Base-by-base conservation (phyloP, 495 filamentous ascomycete genomes). In the Patellaria atrata region DNA sequence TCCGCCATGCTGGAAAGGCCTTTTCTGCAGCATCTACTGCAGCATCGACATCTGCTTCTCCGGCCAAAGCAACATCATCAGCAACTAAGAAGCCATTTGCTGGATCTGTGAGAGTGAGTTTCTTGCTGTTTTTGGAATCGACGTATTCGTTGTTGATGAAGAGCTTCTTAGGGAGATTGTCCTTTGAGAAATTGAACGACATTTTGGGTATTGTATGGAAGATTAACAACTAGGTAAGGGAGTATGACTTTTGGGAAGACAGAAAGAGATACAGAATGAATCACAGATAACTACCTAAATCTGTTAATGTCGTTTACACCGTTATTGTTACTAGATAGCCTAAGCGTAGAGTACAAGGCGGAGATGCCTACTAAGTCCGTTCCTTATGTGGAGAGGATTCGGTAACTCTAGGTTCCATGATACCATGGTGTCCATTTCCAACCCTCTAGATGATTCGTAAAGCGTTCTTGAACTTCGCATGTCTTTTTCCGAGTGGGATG, bases 91-190 rank as follows among this genome's bases (percentile, higher is more conserved):
- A 54, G 29, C 50, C 55, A 41, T 61, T 56, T 25, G 44, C 54
- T 1, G 61, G 61, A 22, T 58, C 62, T 45, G 50, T 43, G 25
- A 61, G 47, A n/a, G 46, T 48, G 14, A 63, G 47, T 20, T 51
- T 62, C 43, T 59, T 57, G 30, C 37, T 21, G 31, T 34, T 54
- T 23, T 55, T 57, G n/a, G 59, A 53, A 22, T 54, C 48, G 37
- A 62, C 56, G 40, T 57, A 64, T 45, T 65, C 56, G 33, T 61
- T 62, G 44, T 64, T 56, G 45, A 64, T 64, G 51, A 62, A 57
- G 19, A 60, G 50, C 35, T 62, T 49, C 43, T 52, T 59, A 17
- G 56, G 50, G 1, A 60, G 47, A 29, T 58, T 58, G 12, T 51
- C 38, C 40, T 41, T 45, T 29, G 50, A 53, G 44, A 46, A 59